Evolutionary conservation across 2,329 filamentous ascomycete genomes (phyloP), one percentile per base, ranked within the genome.

Genomic region (Alternaria arborescens): DNA sequence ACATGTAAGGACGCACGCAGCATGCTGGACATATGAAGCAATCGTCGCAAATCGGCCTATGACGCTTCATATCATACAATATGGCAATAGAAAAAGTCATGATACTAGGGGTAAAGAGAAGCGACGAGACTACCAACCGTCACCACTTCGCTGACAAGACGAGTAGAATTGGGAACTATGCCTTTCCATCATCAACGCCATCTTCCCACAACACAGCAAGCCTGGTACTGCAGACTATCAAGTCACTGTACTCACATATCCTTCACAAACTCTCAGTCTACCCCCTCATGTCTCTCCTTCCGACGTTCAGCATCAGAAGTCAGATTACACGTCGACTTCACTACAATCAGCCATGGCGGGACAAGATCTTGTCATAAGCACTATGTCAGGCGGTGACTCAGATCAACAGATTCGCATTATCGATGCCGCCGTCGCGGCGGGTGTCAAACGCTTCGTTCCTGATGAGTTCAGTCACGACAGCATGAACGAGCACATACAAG

Each of bases 361-460:
- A 10, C 70, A 76, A 34, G 77, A 82, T 50, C 71, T 80, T 2
- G 67, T 81, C 22, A 71, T 83, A 53, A 77, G 66, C 51, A 75
- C 72, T 2, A 60, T 71, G 28, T 68, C 67, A 12, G 71, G 77
- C 16, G 70, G 71, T n/a, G 64, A 74, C 38, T 66, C 63, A 20
- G 63, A 67, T 1, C 55, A 70, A 22, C 71, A 73, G n/a, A 62
- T 69, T 20, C 56, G 64, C 10, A 73, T 83, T 30, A 71, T 82
- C 41, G 74, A 82, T 44, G 81, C 80, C 18, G 71, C 77, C 16
- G 62, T 80, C 43, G 71, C 76, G 16, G 78, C 78, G 8, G 76
- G 78, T 8, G 80, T 82, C 4, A 71, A 68, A 46, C 74, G 78
- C 16, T 79, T 81, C 65, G 74, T 83, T 28, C 80, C 81, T 11